phyloP scores from a whole-genome alignment of 176 grass and related monocot species.

The Metroxylon sagu region DNA sequence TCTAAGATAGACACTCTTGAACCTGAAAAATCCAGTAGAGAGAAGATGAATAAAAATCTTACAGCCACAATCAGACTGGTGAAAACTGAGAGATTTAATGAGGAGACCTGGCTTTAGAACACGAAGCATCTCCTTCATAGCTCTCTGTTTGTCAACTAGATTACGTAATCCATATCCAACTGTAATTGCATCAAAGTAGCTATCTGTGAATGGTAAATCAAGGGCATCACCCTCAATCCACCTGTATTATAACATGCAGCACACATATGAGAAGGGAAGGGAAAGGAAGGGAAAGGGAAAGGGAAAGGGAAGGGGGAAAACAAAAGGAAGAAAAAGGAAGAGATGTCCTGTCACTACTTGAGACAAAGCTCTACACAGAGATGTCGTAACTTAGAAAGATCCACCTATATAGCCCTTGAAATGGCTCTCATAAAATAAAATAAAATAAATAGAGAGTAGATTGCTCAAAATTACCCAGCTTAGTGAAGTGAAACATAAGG shows the following conservation, averaged over 20 bases:
- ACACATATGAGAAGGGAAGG: neutral
- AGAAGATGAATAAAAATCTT: neutral
- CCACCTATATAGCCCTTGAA: too few species aligned
- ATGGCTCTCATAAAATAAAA: too few species aligned
- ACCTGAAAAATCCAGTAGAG: slow-evolving; percentile 33
- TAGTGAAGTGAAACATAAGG: too few species aligned
- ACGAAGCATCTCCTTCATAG: slow-evolving; percentile 54
- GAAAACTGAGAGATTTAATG: neutral
- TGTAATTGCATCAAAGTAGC: slow-evolving; percentile 68
- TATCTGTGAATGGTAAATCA: slow-evolving; percentile 49
- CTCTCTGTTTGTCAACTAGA: slow-evolving; percentile 61
- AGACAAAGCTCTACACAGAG: too few species aligned
- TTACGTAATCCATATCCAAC: slow-evolving; percentile 80
- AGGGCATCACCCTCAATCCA: slow-evolving; percentile 95
- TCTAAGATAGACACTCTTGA: slow-evolving; percentile 83
- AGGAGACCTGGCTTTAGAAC: slow-evolving; percentile 68
- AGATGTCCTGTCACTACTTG: too few species aligned
- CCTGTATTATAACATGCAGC: slow-evolving; percentile 20
- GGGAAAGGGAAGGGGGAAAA: too few species aligned
- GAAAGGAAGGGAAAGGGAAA: too few species aligned
- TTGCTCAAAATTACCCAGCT: too few species aligned
- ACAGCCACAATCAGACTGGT: neutral
- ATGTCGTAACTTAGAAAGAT: too few species aligned
- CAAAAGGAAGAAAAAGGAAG: too few species aligned
- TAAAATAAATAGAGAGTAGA: too few species aligned